Evolutionary conservation across 2,329 filamentous ascomycete species (phyloP), one percentile per base, ranked within the genome.

Genomic region (Aureobasidium sp.): DNA sequence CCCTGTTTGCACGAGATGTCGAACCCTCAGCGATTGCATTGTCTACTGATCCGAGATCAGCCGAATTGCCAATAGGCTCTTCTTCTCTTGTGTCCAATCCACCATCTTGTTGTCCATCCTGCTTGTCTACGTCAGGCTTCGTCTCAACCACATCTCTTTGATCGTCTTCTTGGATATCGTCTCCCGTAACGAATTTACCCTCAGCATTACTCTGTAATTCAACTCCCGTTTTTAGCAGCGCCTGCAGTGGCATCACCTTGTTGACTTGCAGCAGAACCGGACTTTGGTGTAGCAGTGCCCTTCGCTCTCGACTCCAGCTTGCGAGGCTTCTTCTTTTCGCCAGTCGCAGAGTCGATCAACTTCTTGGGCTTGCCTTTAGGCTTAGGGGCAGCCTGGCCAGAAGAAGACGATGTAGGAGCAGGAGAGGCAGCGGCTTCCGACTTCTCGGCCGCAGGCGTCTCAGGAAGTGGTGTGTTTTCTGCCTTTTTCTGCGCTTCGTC

Each of bases 361-460:
- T 63, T 63, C 37, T 47, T 52, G 13, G 62, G 62, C 41, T 58
- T 63, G 15, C 47, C 62, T 32, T 55, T 58, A 3, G 61, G 52
- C 37, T 51, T 51, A 2, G 36, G 20, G 1, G 53, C 15, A 8
- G 51, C 44, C 34, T 44, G 36, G 17, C 39, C 44, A 20, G 50
- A 39, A 20, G 50, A 39, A 27, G 60, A 17, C 20, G 60, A 48
- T 41, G 57, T 26, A 15, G 59, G 50, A 20, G 39, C 50, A 34
- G 47, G 20, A 48, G 59, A 26, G 20, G 48, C 47, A 9, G 50
- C 42, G 41, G 48, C 27, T 13, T 62, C 50, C 3, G 60, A 15
- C 41, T 61, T 61, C 29, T 61, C 48, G 13, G 41, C 12, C 2
- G 36, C 48, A 12, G 56, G 56, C 0, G 56, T 59, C 17, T 59